phyloP scores from a whole-genome alignment of 2,329 filamentous ascomycete species.

The Ophiostoma perfectum region DNA sequence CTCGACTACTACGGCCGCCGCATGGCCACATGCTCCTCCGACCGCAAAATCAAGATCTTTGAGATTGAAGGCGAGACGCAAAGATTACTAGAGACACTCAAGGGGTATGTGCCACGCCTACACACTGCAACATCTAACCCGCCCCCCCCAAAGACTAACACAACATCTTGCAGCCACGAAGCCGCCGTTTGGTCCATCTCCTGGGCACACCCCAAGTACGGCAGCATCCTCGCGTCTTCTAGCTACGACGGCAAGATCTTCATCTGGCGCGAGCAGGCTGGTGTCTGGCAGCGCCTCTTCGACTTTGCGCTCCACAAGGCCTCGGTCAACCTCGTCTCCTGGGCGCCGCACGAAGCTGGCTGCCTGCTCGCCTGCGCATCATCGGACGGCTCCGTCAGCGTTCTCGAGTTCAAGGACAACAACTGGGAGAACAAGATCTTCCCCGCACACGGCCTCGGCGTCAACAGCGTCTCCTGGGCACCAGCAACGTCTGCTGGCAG shows the following conservation, averaged over 20 bases:
- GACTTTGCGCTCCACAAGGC: conserved; percentile 92
- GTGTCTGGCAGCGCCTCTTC: conserved; percentile 78
- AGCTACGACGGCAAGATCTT: conserved; percentile 97
- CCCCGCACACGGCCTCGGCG: conserved; percentile 84
- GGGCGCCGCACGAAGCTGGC: conserved; percentile 94
- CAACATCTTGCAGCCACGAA: conserved; percentile 64
- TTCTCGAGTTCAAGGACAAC: conserved; percentile 90
- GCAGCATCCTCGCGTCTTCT: conserved; percentile 91
- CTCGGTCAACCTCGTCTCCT: conserved; percentile 92
- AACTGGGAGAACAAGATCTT: conserved; percentile 83
- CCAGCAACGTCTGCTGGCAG: conserved; percentile 79
- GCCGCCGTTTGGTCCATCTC: conserved; percentile 96
- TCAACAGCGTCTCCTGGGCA: conserved; percentile 95
- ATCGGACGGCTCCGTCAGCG: conserved; percentile 86
- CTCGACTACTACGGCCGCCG: conserved; percentile 97
- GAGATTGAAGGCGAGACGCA: conserved; percentile 93
- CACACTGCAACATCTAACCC: not conserved
- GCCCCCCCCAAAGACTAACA: not conserved
- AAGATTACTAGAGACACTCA: conserved; percentile 83
- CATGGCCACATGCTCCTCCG: conserved; percentile 93
- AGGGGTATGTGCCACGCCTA: conserved; percentile 59
- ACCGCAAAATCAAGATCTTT: conserved; percentile 99
- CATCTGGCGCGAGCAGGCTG: conserved; percentile 89
- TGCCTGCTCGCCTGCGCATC: conserved; percentile 93
- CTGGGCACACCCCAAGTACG: conserved; percentile 98